Conservation (phyloP, 345 rosid genomes). For the Excoecaria agallocha region DNA sequence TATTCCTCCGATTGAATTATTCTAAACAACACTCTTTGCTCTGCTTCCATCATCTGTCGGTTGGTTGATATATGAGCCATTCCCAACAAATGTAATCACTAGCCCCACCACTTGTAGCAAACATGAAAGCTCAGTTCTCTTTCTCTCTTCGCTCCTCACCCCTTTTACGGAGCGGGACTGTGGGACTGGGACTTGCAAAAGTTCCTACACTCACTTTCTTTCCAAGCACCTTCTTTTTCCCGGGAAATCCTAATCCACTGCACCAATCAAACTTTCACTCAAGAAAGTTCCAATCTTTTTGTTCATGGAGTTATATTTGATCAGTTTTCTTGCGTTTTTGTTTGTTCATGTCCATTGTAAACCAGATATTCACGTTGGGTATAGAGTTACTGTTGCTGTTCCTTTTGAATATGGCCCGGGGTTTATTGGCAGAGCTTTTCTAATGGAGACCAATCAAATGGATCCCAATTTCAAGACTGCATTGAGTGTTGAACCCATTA, state of each 20-base stretch:
- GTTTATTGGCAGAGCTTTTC: conserved; percentile 65
- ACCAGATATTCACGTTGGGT: conserved; percentile 48
- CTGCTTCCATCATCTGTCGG: too few species aligned
- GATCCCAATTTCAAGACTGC: conserved; percentile 59
- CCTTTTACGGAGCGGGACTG: conserved; percentile 36
- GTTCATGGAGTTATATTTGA: conserved; percentile 34
- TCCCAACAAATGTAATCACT: conserved; percentile 27
- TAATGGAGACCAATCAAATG: conserved; percentile 42
- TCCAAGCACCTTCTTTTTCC: conserved; percentile 8
- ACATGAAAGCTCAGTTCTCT: conserved; percentile 30
- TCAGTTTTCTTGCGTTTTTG: conserved; percentile 25
- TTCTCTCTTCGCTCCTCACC: background rate
- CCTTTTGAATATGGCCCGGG: conserved; percentile 48
- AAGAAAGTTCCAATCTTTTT: background rate
- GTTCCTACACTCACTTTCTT: conserved; percentile 13
- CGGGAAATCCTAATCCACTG: background rate
- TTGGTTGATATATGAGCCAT: too few species aligned
- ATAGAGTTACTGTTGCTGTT: conserved; percentile 48
- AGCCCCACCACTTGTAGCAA: conserved; percentile 26
- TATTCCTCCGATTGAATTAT: too few species aligned
- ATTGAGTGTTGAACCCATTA: conserved; percentile 57
- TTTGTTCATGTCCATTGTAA: conserved; percentile 36
- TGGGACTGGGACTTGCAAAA: conserved; percentile 28
- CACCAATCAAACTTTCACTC: background rate
- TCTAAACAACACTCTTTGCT: too few species aligned